phyloP scores from a whole-genome alignment of 2,329 filamentous ascomycete species.

The Zymoseptoria brevis region DNA sequence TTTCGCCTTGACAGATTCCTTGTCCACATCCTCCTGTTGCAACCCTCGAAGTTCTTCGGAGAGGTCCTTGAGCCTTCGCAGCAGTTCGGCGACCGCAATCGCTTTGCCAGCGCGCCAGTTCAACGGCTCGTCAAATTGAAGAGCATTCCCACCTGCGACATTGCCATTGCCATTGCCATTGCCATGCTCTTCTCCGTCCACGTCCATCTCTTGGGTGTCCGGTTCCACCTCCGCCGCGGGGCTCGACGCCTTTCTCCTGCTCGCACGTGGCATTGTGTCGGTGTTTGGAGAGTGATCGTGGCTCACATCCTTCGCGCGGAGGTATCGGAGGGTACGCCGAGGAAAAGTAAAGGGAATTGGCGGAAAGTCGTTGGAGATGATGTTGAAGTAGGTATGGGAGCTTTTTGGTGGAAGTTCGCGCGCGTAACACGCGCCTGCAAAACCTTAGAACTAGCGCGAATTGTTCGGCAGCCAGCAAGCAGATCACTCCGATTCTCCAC shows the following conservation, averaged over 20 bases:
- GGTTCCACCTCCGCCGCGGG: slow-evolving; percentile 12
- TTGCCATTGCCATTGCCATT: slow-evolving; percentile 13
- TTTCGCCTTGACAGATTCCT: slow-evolving; percentile 73
- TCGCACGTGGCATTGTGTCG: slow-evolving; percentile 11
- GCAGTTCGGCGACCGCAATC: slow-evolving; percentile 73
- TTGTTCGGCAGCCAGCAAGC: background rate
- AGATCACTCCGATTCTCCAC: background rate
- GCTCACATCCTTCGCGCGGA: background rate
- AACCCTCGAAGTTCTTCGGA: slow-evolving; percentile 75
- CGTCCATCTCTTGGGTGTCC: slow-evolving; percentile 13
- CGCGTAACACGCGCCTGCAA: background rate
- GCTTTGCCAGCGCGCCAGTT: slow-evolving; percentile 88
- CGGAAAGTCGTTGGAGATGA: background rate
- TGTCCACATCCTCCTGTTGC: slow-evolving; percentile 78
- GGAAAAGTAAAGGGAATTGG: background rate
- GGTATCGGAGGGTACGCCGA: background rate
- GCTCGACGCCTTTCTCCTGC: slow-evolving; percentile 12
- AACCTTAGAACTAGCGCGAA: background rate
- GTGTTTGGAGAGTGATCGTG: background rate
- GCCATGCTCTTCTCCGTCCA: slow-evolving; percentile 16
- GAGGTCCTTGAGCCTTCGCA: slow-evolving; percentile 71
- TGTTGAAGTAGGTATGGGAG: background rate
- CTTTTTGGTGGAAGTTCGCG: background rate
- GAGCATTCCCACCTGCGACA: slow-evolving; percentile 22
- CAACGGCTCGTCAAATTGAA: slow-evolving; percentile 77